A percentile compares a stretch with the other conserved stretches of the same genome.
Evolutionary conservation across 257 asterid species (phyloP).

Genomic region (Solanum sejunctum): DNA sequence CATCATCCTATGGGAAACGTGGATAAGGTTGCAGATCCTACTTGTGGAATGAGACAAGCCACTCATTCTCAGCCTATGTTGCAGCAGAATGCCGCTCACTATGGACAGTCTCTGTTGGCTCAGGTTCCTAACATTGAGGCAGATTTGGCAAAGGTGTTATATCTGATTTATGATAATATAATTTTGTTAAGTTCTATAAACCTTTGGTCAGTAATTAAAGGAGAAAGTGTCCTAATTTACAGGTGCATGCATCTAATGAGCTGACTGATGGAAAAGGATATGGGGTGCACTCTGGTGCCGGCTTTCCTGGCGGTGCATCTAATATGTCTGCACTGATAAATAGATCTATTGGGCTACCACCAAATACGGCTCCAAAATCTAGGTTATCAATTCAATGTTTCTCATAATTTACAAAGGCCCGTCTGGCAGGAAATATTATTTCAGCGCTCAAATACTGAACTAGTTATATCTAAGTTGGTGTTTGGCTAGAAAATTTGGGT

Average conservation of each 20-base stretch:
- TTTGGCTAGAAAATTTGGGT: not conserved
- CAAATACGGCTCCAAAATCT: constrained; percentile 31
- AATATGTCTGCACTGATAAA: constrained; percentile 24
- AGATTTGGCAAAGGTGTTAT: constrained; percentile 30
- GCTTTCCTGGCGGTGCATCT: constrained; percentile 26
- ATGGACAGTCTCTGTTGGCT: constrained; percentile 36
- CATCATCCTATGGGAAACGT: constrained; percentile 82
- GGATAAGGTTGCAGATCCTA: constrained; percentile 42
- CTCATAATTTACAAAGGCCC: not conserved
- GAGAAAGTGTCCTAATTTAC: constrained; percentile 5
- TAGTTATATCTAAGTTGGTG: not conserved
- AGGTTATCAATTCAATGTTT: constrained; percentile 28
- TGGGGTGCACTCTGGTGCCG: constrained; percentile 24
- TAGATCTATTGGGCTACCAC: constrained; percentile 25
- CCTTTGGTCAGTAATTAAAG: not conserved
- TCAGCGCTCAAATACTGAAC: not conserved
- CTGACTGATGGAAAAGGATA: constrained; percentile 29
- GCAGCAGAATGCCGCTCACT: constrained; percentile 11
- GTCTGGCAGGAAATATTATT: not conserved
- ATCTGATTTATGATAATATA: not conserved
- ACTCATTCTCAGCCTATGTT: constrained; percentile 21
- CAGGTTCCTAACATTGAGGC: constrained; percentile 29
- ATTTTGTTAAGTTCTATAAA: not conserved
- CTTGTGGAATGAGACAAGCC: constrained; percentile 34
- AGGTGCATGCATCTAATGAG: constrained; percentile 42